These are phyloP conservation scores for Fistulina hepatica DNA, from an alignment of 1,284 basidiomycete species.

Conservation along the genomic window DNA sequence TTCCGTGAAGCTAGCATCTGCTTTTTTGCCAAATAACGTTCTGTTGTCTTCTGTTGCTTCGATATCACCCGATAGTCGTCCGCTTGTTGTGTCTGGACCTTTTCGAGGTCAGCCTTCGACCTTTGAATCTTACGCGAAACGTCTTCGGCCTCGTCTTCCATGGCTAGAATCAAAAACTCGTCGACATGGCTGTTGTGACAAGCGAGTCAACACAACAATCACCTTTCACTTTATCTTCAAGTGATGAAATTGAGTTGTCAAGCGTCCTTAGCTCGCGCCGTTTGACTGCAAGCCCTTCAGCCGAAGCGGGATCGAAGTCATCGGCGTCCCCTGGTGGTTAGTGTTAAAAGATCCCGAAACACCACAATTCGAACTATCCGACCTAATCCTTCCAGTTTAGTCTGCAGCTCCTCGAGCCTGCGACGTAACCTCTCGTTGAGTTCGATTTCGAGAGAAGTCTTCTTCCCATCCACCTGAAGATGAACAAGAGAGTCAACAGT, in stretches of 20 bases:
- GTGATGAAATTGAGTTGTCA: conserved; percentile 50
- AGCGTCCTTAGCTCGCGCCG: conserved; percentile 60
- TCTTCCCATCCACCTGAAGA: conserved; percentile 62
- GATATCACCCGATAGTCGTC: conserved; percentile 82
- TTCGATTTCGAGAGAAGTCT: conserved; percentile 85
- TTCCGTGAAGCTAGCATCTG: conserved; percentile 77
- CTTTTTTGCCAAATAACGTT: conserved; percentile 87
- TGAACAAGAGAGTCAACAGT: conserved; percentile 5
- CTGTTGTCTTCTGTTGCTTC: conserved; percentile 88
- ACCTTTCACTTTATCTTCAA: conserved; percentile 61
- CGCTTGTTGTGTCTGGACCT: conserved; percentile 67
- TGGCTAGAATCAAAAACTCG: conserved; percentile 30
- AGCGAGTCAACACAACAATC: conserved; percentile 8
- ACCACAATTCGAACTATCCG: too few species aligned
- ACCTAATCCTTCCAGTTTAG: conserved; percentile 67
- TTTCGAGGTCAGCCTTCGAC: conserved; percentile 58
- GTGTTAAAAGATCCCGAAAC: too few species aligned
- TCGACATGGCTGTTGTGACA: too few species aligned
- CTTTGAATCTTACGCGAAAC: conserved; percentile 58
- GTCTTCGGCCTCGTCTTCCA: conserved; percentile 64
- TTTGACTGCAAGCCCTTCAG: conserved; percentile 58
- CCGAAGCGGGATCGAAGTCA: conserved; percentile 45
- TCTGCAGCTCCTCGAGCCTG: conserved; percentile 65
- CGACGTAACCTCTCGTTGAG: conserved; percentile 82
- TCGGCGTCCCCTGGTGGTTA: conserved; percentile 59